phyloP scores from a whole-genome alignment of 2,329 filamentous ascomycete species.

The Aspergillus sp. region DNA sequence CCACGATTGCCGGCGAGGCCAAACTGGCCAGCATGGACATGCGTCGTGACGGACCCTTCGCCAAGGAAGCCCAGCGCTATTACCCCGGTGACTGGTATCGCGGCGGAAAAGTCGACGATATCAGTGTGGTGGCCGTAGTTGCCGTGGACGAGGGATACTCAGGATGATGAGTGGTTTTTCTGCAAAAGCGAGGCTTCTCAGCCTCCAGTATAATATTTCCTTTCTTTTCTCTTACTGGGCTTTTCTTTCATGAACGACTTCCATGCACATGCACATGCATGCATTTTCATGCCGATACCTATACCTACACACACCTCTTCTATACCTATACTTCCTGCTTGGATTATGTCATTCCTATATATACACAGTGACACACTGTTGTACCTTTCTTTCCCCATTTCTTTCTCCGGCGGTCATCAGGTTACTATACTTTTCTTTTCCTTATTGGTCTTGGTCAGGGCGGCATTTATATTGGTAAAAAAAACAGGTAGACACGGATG shows the following conservation, averaged over 20 bases:
- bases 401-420: neutral
- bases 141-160: constrained; percentile 61
- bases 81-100: constrained; percentile 84
- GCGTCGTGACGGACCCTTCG: constrained; percentile 86
- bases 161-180: neutral
- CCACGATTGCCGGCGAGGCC: constrained; percentile 76
- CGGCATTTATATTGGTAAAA: too few relatives aligned
- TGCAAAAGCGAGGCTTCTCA: neutral
- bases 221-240: too few relatives aligned
- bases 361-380: neutral
- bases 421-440: neutral
- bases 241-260: neutral
- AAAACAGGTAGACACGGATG: too few relatives aligned
- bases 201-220: neutral
- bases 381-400: neutral
- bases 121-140: constrained; percentile 79
- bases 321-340: neutral
- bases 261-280: neutral
- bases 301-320: neutral
- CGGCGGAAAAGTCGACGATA: constrained; percentile 94
- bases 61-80: constrained; percentile 86
- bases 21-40: constrained; percentile 81
- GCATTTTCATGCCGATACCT: neutral
- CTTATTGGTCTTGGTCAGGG: neutral
- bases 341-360: neutral